phyloP scores from a whole-genome alignment of 2,329 filamentous ascomycete species.

The Colletotrichum lindemuthianum region DNA sequence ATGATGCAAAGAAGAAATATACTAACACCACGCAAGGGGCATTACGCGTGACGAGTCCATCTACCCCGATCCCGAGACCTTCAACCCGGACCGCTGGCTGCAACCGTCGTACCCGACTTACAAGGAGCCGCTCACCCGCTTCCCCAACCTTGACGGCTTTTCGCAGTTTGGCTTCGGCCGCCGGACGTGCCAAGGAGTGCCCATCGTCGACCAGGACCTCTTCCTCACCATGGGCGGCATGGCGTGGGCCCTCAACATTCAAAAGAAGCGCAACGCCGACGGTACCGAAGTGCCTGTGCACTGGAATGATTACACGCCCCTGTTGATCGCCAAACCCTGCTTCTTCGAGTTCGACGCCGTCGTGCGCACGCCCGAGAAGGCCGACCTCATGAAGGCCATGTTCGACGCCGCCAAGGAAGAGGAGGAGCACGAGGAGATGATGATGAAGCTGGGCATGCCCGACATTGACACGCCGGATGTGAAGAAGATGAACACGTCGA shows the following conservation, averaged over 20 bases:
- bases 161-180: slow-evolving; percentile 65
- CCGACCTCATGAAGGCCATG: slow-evolving; percentile 45
- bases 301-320: slow-evolving; percentile 55
- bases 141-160: slow-evolving; percentile 54
- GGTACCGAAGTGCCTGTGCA: slow-evolving; percentile 48
- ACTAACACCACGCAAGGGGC: slow-evolving; percentile 46
- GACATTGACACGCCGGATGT: slow-evolving; percentile 21
- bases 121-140: slow-evolving; percentile 49
- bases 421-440: slow-evolving; percentile 41
- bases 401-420: slow-evolving; percentile 48
- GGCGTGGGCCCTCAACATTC: slow-evolving; percentile 49
- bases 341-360: slow-evolving; percentile 51
- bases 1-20: not conserved
- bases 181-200: slow-evolving; percentile 56
- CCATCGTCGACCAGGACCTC: slow-evolving; percentile 54
- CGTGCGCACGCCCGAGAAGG: slow-evolving; percentile 42
- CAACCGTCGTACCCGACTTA: slow-evolving; percentile 51
- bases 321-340: slow-evolving; percentile 56
- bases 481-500: slow-evolving; percentile 20
- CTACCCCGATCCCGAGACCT: slow-evolving; percentile 51
- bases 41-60: slow-evolving; percentile 55
- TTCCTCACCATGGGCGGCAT: slow-evolving; percentile 53
- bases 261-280: slow-evolving; percentile 42
- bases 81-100: slow-evolving; percentile 53
- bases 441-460: slow-evolving; percentile 36